phyloP scores from a whole-genome alignment of 768 basidiomycete genomes.

The Punctularia strigosozonata region DNA sequence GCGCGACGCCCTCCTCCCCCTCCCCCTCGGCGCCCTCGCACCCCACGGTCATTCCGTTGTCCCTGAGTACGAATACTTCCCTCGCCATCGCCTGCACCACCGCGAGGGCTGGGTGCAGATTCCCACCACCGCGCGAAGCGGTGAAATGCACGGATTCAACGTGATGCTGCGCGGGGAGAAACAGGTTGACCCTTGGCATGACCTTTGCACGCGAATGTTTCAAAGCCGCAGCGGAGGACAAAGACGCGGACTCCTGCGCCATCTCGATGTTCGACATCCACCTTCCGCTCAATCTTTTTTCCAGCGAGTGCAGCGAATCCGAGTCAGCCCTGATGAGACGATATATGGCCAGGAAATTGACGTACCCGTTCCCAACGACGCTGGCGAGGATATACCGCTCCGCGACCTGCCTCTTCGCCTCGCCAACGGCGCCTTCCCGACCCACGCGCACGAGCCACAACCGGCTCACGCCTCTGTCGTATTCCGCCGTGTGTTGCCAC shows the following conservation, averaged over 20 bases:
- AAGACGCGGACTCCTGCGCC: slow-evolving; percentile 53
- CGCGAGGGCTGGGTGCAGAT: slow-evolving; percentile 53
- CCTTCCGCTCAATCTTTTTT: slow-evolving; percentile 50
- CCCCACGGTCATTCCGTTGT: slow-evolving; percentile 72
- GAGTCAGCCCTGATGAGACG: background rate
- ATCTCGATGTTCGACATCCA: slow-evolving; percentile 63
- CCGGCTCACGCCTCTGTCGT: slow-evolving; percentile 52
- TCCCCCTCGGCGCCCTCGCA: too few species aligned
- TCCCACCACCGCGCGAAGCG: slow-evolving; percentile 18
- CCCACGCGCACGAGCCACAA: slow-evolving; percentile 42
- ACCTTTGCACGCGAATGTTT: background rate
- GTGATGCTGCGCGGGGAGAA: slow-evolving; percentile 64
- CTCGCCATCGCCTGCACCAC: slow-evolving; percentile 57
- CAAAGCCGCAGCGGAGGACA: background rate
- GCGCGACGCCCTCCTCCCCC: slow-evolving; percentile 60
- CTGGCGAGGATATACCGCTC: slow-evolving; percentile 57
- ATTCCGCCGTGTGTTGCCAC: slow-evolving; percentile 68
- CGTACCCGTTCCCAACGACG: slow-evolving; percentile 62
- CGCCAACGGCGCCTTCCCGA: slow-evolving; percentile 29
- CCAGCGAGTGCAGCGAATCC: background rate
- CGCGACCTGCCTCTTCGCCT: slow-evolving; percentile 36
- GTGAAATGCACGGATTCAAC: slow-evolving; percentile 67
- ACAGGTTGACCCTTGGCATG: slow-evolving; percentile 35
- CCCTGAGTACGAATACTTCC: slow-evolving; percentile 58
- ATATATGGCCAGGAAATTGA: background rate